Conservation (phyloP, 139 green algal genomes). For the Tetraselmis chui region DNA sequence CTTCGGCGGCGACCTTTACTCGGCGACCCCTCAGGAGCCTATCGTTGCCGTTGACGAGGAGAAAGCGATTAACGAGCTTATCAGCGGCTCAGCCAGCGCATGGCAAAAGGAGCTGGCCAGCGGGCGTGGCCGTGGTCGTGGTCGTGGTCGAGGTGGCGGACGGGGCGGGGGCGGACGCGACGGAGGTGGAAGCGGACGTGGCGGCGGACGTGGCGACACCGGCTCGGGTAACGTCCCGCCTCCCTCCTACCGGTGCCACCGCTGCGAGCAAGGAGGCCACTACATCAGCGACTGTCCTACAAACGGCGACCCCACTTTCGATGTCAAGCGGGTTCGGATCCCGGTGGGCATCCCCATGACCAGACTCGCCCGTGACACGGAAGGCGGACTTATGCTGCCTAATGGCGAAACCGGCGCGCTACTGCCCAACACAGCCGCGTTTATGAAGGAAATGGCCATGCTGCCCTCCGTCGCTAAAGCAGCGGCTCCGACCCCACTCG, state of each 20-base stretch:
- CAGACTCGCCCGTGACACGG: conserved; percentile 29
- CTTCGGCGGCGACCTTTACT: neutral
- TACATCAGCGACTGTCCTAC: conserved; percentile 69
- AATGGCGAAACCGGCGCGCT: conserved; percentile 44
- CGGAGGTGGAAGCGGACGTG: neutral
- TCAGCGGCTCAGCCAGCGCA: neutral
- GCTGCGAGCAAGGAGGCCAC: conserved; percentile 47
- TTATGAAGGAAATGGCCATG: conserved; percentile 38
- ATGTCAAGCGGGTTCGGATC: conserved; percentile 42
- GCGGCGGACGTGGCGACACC: neutral
- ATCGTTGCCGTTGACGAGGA: neutral
- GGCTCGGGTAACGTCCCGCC: neutral
- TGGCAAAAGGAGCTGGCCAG: conserved; percentile 2
- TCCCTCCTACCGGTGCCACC: conserved; percentile 34
- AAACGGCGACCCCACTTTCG: conserved; percentile 37
- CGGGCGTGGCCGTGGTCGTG: too few species aligned
- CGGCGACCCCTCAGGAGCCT: neutral
- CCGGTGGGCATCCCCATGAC: conserved; percentile 61
- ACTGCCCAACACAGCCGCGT: conserved; percentile 41
- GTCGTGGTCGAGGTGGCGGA: too few species aligned
- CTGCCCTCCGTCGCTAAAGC: conserved; percentile 10
- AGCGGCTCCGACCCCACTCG: neutral
- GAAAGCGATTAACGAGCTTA: neutral
- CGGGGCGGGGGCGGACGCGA: neutral
- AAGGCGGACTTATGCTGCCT: conserved; percentile 51